Evolutionary conservation across 1,284 basidiomycete genomes (phyloP).

Genomic region (Ceratobasidium sp.): DNA sequence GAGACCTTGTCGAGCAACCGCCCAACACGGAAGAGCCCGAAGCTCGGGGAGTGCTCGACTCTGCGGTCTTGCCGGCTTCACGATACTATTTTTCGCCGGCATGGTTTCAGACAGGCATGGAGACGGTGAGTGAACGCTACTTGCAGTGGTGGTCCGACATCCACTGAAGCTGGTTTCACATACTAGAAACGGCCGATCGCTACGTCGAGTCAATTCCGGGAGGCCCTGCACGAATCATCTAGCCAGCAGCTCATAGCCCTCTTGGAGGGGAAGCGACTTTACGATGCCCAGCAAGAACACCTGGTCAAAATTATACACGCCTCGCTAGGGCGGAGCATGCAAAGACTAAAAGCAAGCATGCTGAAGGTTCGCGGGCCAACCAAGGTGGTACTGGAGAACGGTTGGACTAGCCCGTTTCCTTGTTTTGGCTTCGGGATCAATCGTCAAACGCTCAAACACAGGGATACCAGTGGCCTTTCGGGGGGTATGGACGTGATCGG

Average conservation of each 20-base stretch:
- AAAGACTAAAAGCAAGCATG: not conserved
- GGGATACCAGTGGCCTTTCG: constrained; percentile 7
- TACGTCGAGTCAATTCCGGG: not conserved
- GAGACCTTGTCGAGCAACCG: not conserved
- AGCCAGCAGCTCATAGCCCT: not conserved
- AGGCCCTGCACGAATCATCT: not conserved
- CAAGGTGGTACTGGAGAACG: not conserved
- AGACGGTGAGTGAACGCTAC: not conserved
- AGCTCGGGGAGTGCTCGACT: not conserved
- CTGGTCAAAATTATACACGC: not conserved
- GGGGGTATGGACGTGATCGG: constrained; percentile 23
- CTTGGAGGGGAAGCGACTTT: constrained; percentile 1
- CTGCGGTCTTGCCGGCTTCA: not conserved
- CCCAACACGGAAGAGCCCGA: not conserved
- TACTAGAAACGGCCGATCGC: constrained; percentile 1
- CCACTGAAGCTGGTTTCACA: not conserved
- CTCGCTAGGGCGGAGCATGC: not conserved
- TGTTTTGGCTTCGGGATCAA: constrained; percentile 21
- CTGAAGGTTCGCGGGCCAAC: not conserved
- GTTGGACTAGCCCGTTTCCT: constrained; percentile 10
- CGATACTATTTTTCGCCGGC: constrained; percentile 12
- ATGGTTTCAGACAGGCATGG: constrained; percentile 29
- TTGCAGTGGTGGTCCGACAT: not conserved
- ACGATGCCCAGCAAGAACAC: not conserved
- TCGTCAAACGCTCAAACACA: not conserved